These are phyloP conservation scores for Staphylotrichum longicolle DNA, from an alignment of 495 filamentous ascomycete genomes.

Conservation along the genomic window DNA sequence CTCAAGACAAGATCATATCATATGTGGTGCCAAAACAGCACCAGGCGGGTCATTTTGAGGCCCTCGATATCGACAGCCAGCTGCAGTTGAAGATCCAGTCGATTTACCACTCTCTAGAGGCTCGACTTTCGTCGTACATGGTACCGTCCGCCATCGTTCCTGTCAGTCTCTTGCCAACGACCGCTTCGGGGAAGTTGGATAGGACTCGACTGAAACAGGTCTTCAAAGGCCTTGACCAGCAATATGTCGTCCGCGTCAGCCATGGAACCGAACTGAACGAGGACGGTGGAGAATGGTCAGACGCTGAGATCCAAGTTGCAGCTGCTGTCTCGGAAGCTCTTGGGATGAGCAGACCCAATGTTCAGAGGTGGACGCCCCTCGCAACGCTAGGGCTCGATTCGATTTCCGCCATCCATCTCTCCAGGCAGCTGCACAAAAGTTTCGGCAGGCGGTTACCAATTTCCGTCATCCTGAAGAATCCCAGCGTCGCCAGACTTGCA, in stretches of 20 bases:
- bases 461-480: constrained; percentile 61
- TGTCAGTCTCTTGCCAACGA: constrained; percentile 60
- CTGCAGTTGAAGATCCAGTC: constrained; percentile 26
- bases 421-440: constrained; percentile 47
- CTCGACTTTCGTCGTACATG: constrained; percentile 62
- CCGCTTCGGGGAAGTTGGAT: constrained; percentile 63
- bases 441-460: constrained; percentile 52
- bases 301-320: constrained; percentile 50
- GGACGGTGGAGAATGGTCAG: constrained; percentile 49
- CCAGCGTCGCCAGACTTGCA: constrained; percentile 57
- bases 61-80: constrained; percentile 28
- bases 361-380: constrained; percentile 51
- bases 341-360: constrained; percentile 51
- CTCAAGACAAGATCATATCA: constrained; percentile 49
- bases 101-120: constrained; percentile 43
- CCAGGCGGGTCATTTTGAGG: constrained; percentile 21
- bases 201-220: constrained; percentile 18
- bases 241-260: constrained; percentile 23
- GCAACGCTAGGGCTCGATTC: constrained; percentile 69
- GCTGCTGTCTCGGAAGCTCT: constrained; percentile 46
- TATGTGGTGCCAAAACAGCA: constrained; percentile 53
- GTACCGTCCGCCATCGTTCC: constrained; percentile 67
- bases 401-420: constrained; percentile 70
- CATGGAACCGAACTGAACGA: constrained; percentile 29
- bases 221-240: constrained; percentile 23